Conservation (phyloP, 176 grass and related monocot genomes). For the Triticum urartu region DNA sequence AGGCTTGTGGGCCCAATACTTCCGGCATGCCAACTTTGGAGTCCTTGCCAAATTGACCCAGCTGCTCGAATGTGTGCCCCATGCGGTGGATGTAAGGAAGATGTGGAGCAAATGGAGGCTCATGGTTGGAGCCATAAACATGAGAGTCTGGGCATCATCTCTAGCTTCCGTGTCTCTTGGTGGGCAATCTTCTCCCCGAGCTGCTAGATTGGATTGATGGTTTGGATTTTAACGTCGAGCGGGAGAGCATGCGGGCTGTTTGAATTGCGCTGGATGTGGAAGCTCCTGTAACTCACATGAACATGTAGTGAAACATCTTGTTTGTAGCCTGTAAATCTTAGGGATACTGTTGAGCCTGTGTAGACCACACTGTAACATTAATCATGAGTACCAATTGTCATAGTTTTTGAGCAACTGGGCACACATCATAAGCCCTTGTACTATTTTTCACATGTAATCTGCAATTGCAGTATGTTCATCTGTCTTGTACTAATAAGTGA, state of each 20-base stretch:
- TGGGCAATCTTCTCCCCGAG: slow-evolving; percentile 44
- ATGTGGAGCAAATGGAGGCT: slow-evolving; percentile 77
- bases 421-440: slow-evolving; percentile 1
- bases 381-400: slow-evolving; percentile 1
- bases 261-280: slow-evolving; percentile 29
- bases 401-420: slow-evolving; percentile 29
- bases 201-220: slow-evolving; percentile 36
- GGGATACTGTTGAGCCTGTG: slow-evolving; percentile 43
- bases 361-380: slow-evolving; percentile 49
- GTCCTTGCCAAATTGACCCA: slow-evolving; percentile 63
- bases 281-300: slow-evolving; percentile 49
- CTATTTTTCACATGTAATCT: slow-evolving; percentile 23
- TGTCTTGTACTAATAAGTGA: neutral
- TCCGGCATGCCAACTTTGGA: slow-evolving; percentile 51
- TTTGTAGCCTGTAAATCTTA: slow-evolving; percentile 65
- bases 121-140: slow-evolving; percentile 46
- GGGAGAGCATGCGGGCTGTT: neutral
- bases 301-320: slow-evolving; percentile 37
- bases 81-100: slow-evolving; percentile 68
- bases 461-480: neutral
- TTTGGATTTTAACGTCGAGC: neutral
- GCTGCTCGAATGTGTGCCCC: slow-evolving; percentile 58
- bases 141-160: slow-evolving; percentile 59
- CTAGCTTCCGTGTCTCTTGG: slow-evolving; percentile 58
- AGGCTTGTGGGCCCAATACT: slow-evolving; percentile 59